A percentile compares a stretch with the other conserved stretches of the same genome.
Evolutionary conservation across 768 basidiomycete genomes (phyloP).

Genomic region (Tulasnella sp.): DNA sequence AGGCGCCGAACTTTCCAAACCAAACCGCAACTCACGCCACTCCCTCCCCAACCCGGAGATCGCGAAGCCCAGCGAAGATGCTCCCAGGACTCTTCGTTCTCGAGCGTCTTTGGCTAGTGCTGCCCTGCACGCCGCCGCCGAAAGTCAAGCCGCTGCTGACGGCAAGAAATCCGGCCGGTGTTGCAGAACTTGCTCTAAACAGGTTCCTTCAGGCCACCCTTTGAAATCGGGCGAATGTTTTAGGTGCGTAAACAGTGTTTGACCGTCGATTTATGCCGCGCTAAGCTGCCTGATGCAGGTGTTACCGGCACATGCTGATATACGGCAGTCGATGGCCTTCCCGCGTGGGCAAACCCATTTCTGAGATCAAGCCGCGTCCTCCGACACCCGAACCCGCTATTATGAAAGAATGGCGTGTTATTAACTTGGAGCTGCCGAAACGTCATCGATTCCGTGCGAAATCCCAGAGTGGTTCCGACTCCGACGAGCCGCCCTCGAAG

Average conservation of each 20-base stretch:
- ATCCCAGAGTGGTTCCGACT: background rate
- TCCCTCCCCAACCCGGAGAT: no score
- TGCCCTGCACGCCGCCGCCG: background rate
- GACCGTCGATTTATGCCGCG: background rate
- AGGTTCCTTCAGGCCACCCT: background rate
- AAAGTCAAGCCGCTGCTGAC: background rate
- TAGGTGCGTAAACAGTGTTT: background rate
- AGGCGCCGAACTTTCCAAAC: no score
- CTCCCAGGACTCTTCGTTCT: slow-evolving; percentile 2
- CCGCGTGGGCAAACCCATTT: background rate
- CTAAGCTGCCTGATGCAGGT: background rate
- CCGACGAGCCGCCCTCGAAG: background rate
- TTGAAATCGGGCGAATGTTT: slow-evolving; percentile 10
- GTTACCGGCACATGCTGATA: slow-evolving; percentile 4
- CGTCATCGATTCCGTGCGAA: background rate
- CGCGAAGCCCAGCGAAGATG: no score
- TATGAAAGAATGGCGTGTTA: slow-evolving; percentile 5
- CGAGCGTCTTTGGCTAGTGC: background rate
- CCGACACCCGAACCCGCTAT: slow-evolving; percentile 5
- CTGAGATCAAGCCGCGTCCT: background rate
- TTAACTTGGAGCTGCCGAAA: background rate
- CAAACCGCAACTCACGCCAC: no score
- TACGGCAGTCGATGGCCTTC: slow-evolving; percentile 13
- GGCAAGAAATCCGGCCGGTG: background rate
- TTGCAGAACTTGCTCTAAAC: slow-evolving; percentile 9